A percentile compares a stretch with the other conserved stretches of the same genome.
Evolutionary conservation across 305 asterid species (phyloP).

Genomic region (Caryopteris hybrid): DNA sequence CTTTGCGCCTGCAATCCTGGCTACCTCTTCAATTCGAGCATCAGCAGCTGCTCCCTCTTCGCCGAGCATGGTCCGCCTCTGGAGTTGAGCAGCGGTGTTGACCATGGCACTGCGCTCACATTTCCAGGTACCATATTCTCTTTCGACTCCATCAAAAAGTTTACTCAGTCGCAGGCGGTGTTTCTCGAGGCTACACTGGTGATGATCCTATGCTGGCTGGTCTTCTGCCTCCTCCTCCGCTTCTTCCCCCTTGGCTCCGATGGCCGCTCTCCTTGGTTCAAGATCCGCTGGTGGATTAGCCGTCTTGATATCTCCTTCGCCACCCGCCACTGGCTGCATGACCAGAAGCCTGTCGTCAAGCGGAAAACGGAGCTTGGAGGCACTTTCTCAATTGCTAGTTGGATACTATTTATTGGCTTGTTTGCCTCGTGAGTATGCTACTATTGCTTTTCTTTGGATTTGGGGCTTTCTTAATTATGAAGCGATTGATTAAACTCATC

Average conservation of each 20-base stretch:
- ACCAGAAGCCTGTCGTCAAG: slow-evolving; percentile 66
- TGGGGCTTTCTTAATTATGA: background rate
- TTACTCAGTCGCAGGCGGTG: slow-evolving; percentile 90
- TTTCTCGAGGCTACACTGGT: slow-evolving; percentile 83
- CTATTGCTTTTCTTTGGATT: background rate
- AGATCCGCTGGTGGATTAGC: slow-evolving; percentile 92
- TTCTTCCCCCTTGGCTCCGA: slow-evolving; percentile 50
- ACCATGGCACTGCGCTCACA: slow-evolving; percentile 38
- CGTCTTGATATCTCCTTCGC: slow-evolving; percentile 82
- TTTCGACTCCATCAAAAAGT: slow-evolving; percentile 69
- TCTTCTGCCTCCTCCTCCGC: slow-evolving; percentile 66
- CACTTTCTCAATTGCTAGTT: slow-evolving; percentile 78
- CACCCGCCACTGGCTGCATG: slow-evolving; percentile 88
- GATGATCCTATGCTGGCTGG: slow-evolving; percentile 63
- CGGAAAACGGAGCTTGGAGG: slow-evolving; percentile 98
- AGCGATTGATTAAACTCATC: no score
- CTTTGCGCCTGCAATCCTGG: slow-evolving; percentile 86
- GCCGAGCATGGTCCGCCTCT: slow-evolving; percentile 26
- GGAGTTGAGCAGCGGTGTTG: slow-evolving; percentile 62
- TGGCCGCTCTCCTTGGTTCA: slow-evolving; percentile 66
- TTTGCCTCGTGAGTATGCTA: slow-evolving; percentile 73
- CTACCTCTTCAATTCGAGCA: slow-evolving; percentile 33
- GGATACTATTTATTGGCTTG: slow-evolving; percentile 88
- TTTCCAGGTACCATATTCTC: slow-evolving; percentile 71
- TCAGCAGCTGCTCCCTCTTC: slow-evolving; percentile 49